Base-by-base conservation (phyloP, 306 rosid genomes). In the Vigna mungo region DNA sequence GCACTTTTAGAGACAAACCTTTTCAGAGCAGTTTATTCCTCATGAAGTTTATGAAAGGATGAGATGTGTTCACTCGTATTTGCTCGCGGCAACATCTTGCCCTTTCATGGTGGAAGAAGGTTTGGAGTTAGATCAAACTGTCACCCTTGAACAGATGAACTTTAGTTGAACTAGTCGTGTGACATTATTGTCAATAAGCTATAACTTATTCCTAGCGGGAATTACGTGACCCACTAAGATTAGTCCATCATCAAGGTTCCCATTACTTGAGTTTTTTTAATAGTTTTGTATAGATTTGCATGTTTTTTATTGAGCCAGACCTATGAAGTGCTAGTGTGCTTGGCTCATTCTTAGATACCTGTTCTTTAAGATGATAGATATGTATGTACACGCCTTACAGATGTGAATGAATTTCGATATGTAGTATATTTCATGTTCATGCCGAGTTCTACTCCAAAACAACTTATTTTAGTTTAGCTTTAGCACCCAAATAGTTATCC, bases 391-490 rank as follows among this genome's bases (percentile, higher is more conserved):
- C 21, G 62, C 13, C 20, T 46, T 47, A 43, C 17, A 6, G 7
- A 6, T 36, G 1, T 6, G 8, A 36, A 36, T 36, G 9, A 36
- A 36, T 36, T 36, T 36, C 7, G 1, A 36, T 36, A 6, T 36
- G 2, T 6, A 36, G 41, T 8, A 36, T 36, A 6, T 36, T 36
- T 36, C 41, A 6, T 36, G 2, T 53, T 32, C 68, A 61, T 61
- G 23, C 23, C 67, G 3, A 23, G 43, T 30, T 60, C 44, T 60
- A 32, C 6, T 6, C 67, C 32, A 4, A 2, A 34, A 49, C 15
- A 51, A 55, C 56, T 53, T 71, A 46, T 47, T 49, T 41, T 6
- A 39, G 36, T 76, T 72, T 71, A 52, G 67, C 21, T 75, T 68
- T 37, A 84, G 71, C 82, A 15, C 34, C 11, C 18, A 21, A 59